Evolutionary conservation across 192 early-diverging fungal genomes (phyloP), one percentile per base, ranked within the genome.

Genomic region (Geranomyces variabilis): DNA sequence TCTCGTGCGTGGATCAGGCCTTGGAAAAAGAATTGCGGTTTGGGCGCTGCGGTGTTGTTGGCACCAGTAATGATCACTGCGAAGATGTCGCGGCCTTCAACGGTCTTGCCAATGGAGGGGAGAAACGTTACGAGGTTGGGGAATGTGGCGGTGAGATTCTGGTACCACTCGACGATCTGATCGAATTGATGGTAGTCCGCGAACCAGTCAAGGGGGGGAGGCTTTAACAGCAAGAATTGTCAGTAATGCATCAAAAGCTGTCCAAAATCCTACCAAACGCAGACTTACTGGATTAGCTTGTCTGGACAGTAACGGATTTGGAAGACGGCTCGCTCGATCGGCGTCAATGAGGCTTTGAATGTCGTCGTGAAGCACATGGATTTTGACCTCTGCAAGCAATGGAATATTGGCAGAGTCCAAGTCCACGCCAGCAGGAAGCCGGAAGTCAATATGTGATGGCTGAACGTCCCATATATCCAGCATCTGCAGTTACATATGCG

Each of bases 41-140:
- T 82, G 22, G 73, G 46, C 19, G 63, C 24, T 21, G 61, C 26
- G 1, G 55, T 63, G 45, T 30, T 55, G 22, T 19, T 44, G 57
- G 80, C 78, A 66, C 73, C 79, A 47, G 75, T 80, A 60, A 87
- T 76, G 49, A 77, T 79, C 43, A 85, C 71, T 19, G 86, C 86
- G 71, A 87, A 86, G 62, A 88, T 86, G 66, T 88, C 86, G 41
- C 80, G 69, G 29, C 83, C 86, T 51, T 83, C 74, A 21, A 76
- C 69, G 6, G 85, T 81, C 67, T 89, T 81, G 22, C 87, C 87
- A 72, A 89, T 83, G 24, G 84, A 86, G 4, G 87, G 87, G 41
- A 84, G 74, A 60, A 77, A 86, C 0, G 81, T 83, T 33, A 86
- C 74, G 57, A 88, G 63, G 31, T 77, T 69, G n/a, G 81, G 81